phyloP scores from a whole-genome alignment of 768 basidiomycete genomes.

The Vararia minispora region DNA sequence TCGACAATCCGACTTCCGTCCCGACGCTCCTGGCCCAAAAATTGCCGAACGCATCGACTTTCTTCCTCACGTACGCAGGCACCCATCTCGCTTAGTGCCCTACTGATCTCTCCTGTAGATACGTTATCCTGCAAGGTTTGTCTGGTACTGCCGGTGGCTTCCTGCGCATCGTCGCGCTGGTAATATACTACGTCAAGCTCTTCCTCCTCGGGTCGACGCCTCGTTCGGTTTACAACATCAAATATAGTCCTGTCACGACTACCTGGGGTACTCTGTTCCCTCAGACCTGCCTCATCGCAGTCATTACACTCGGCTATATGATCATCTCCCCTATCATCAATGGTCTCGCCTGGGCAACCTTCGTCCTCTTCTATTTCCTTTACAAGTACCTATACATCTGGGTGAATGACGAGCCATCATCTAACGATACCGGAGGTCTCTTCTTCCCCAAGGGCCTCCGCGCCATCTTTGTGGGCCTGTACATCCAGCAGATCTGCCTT shows the following conservation, averaged over 20 bases:
- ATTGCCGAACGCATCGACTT: constrained; percentile 75
- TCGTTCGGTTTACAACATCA: constrained; percentile 73
- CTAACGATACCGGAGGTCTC: constrained; percentile 77
- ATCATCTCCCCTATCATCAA: constrained; percentile 92
- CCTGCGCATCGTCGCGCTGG: constrained; percentile 61
- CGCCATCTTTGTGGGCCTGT: constrained; percentile 89
- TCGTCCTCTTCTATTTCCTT: constrained; percentile 73
- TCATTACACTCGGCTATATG: constrained; percentile 76
- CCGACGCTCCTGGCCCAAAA: constrained; percentile 66
- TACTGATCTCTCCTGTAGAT: constrained; percentile 28
- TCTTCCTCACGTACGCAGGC: constrained; percentile 70
- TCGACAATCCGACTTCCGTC: constrained; percentile 56
- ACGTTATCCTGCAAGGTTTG: constrained; percentile 72
- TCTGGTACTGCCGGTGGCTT: constrained; percentile 73
- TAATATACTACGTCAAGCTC: constrained; percentile 86
- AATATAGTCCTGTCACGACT: constrained; percentile 57
- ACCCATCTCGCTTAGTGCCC: neutral
- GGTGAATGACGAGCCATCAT: constrained; percentile 56
- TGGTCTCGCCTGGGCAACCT: constrained; percentile 72
- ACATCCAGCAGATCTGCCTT: constrained; percentile 81
- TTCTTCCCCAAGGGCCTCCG: constrained; percentile 95
- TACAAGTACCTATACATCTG: constrained; percentile 46
- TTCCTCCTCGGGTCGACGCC: constrained; percentile 84
- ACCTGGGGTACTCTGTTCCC: constrained; percentile 74
- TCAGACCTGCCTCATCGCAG: constrained; percentile 63